Evolutionary conservation across 441 rosid species (phyloP).

Genomic region (Adansonia grandidieri): DNA sequence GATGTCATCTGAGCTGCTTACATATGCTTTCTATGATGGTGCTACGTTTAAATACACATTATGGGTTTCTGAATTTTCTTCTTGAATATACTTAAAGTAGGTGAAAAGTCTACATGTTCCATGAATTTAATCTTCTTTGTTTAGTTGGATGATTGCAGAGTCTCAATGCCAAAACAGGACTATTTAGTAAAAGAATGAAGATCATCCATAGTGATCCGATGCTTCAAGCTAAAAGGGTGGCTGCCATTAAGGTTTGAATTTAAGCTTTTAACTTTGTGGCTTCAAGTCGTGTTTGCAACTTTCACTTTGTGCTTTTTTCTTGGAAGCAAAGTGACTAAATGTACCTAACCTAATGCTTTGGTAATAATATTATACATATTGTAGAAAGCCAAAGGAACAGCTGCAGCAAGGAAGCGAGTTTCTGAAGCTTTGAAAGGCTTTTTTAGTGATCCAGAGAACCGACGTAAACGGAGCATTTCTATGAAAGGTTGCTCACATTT

Average conservation of each 20-base stretch:
- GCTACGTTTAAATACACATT: slow-evolving; percentile 9
- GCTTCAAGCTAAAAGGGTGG: slow-evolving; percentile 87
- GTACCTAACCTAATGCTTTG: not conserved
- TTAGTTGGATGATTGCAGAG: slow-evolving; percentile 73
- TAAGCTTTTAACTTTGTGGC: slow-evolving; percentile 13
- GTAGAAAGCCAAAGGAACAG: slow-evolving; percentile 87
- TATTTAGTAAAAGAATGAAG: slow-evolving; percentile 90
- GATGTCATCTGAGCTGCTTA: not conserved
- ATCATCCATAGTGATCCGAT: slow-evolving; percentile 80
- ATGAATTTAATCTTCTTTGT: slow-evolving; percentile 43
- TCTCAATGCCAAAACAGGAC: slow-evolving; percentile 95
- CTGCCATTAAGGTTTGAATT: slow-evolving; percentile 82
- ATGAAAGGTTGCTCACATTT: slow-evolving; percentile 69
- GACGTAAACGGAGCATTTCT: slow-evolving; percentile 76
- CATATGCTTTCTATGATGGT: not conserved
- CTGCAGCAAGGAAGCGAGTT: slow-evolving; percentile 79
- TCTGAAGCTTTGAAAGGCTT: slow-evolving; percentile 79
- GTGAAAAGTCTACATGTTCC: not conserved
- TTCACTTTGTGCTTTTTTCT: not conserved
- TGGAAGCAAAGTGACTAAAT: not conserved
- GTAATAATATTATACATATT: slow-evolving; percentile 11
- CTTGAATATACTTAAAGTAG: not conserved
- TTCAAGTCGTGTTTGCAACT: not conserved
- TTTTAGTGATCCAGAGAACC: slow-evolving; percentile 82
- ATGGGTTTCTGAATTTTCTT: not conserved